Evolutionary conservation across 2,329 filamentous ascomycete genomes (phyloP).

Genomic region (Ophiostoma angusticollis): DNA sequence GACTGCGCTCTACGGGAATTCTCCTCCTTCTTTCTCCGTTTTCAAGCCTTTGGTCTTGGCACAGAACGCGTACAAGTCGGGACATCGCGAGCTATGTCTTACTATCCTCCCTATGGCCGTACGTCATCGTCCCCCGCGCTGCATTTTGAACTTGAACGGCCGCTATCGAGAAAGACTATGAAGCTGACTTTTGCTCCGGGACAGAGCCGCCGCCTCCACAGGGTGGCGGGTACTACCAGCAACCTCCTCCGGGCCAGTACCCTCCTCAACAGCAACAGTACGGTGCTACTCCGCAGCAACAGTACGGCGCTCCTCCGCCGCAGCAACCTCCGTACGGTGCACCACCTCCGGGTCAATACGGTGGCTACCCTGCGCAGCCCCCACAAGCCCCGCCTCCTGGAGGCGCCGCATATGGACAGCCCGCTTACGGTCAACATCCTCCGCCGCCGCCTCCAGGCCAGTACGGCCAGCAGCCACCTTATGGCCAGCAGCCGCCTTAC

Average conservation of each 20-base stretch:
- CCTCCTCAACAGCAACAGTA: constrained; percentile 18
- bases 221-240: constrained; percentile 11
- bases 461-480: constrained; percentile 19
- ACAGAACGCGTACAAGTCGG: neutral
- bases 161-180: too few relatives aligned
- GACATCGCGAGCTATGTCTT: constrained; percentile 21
- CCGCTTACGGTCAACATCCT: constrained; percentile 15
- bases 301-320: constrained; percentile 17
- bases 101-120: constrained; percentile 26
- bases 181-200: too few relatives aligned
- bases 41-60: neutral
- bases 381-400: too few relatives aligned
- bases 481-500: constrained; percentile 18
- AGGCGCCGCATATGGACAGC: too few relatives aligned
- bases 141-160: too few relatives aligned
- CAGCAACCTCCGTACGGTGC: constrained; percentile 19
- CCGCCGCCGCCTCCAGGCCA: constrained; percentile 15
- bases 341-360: constrained; percentile 13
- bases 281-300: constrained; percentile 13
- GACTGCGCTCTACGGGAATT: too few relatives aligned
- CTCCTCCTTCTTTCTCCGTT: constrained; percentile 4
- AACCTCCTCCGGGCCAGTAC: constrained; percentile 12
- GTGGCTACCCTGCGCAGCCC: neutral
- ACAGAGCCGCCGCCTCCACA: constrained; percentile 11
- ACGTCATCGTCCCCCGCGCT: constrained; percentile 11